A percentile compares a stretch with the other conserved stretches of the same genome.
phyloP scores from a whole-genome alignment of 1,284 basidiomycete species.

The Ganoderma sp. region DNA sequence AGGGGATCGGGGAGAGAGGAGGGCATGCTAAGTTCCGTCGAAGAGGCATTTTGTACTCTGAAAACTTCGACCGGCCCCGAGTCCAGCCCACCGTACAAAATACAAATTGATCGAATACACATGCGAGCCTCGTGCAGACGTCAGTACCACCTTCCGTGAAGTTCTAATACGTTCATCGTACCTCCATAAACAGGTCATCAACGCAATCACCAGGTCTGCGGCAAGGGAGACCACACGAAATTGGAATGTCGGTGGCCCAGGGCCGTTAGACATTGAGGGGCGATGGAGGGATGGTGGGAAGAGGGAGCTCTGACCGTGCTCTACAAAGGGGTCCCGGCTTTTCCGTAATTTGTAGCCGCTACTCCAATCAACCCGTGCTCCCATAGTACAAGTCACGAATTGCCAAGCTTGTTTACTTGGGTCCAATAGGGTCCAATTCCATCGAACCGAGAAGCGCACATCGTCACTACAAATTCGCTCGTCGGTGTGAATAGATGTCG shows the following conservation, averaged over 20 bases:
- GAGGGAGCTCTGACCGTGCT: neutral
- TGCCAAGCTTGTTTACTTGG: neutral
- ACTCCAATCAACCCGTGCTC: neutral
- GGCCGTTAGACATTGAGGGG: neutral
- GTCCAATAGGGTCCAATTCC: neutral
- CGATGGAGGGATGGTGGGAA: neutral
- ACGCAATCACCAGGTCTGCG: too few relatives aligned
- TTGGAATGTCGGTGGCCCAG: too few relatives aligned
- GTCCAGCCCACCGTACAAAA: neutral
- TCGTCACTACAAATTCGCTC: neutral
- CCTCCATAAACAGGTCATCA: neutral
- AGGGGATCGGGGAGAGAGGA: neutral
- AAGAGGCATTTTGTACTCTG: constrained; percentile 2
- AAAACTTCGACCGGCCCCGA: constrained; percentile 6
- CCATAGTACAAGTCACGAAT: neutral
- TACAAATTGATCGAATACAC: constrained; percentile 7
- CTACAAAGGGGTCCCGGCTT: neutral
- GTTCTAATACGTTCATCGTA: neutral
- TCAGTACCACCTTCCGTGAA: neutral
- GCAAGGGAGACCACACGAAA: too few relatives aligned
- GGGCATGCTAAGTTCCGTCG: neutral
- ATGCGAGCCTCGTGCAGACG: neutral
- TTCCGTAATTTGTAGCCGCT: neutral
- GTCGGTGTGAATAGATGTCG: neutral
- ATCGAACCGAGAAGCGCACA: neutral